These are phyloP conservation scores for Fusarium gaditjirri DNA, from an alignment of 2,329 filamentous ascomycete species.

Conservation along the genomic window DNA sequence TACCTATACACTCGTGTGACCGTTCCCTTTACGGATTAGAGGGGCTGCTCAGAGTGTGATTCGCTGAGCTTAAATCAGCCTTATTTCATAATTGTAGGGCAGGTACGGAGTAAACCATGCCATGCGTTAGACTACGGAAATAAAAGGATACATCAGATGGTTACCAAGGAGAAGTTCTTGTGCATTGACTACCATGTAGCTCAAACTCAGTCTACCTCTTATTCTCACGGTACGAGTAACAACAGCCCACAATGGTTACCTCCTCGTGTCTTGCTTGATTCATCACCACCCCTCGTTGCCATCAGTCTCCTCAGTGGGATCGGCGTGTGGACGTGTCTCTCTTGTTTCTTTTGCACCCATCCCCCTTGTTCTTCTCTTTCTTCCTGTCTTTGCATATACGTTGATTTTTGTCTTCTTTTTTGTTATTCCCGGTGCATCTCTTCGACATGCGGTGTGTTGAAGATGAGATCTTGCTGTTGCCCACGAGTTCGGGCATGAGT, in stretches of 20 bases:
- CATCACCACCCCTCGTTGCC: background rate
- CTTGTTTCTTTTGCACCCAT: background rate
- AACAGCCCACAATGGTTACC: background rate
- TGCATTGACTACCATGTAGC: background rate
- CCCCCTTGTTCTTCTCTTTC: background rate
- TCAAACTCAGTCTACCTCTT: background rate
- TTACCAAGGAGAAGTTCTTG: background rate
- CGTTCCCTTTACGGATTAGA: background rate
- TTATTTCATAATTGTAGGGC: background rate
- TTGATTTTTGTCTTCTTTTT: background rate
- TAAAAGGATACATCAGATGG: background rate
- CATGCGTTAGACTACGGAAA: background rate
- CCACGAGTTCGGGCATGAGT: constrained; percentile 19
- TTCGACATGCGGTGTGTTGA: background rate
- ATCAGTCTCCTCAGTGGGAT: background rate
- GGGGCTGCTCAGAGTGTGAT: background rate
- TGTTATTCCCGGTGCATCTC: background rate
- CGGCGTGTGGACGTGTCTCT: constrained; percentile 3
- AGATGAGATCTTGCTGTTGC: background rate
- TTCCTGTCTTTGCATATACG: background rate
- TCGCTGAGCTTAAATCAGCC: constrained; percentile 28
- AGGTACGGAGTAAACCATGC: no score
- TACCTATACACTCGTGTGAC: background rate
- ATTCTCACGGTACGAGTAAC: background rate
- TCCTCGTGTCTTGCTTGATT: background rate